These are phyloP conservation scores for Maudiozyma pseudohumilis DNA, from an alignment of 805 yeast genomes.

Conservation along the genomic window DNA sequence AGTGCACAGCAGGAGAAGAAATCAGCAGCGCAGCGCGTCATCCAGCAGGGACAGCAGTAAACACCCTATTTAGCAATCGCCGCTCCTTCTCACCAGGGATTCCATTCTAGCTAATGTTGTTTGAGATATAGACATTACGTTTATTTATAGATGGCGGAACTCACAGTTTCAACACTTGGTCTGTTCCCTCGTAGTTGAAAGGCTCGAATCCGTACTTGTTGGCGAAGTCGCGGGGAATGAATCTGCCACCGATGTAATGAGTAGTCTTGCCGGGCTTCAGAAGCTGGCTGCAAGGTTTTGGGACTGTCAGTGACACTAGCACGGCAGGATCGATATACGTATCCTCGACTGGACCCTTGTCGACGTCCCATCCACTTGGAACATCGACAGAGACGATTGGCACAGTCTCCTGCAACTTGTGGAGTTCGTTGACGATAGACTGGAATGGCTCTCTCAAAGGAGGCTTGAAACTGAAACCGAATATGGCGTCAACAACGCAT, in stretches of 20 bases:
- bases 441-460: constrained; percentile 77
- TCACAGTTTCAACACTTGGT: constrained; percentile 40
- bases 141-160: too few relatives aligned
- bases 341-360: constrained; percentile 56
- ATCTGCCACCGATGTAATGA: constrained; percentile 89
- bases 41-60: too few relatives aligned
- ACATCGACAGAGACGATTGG: constrained; percentile 80
- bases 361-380: constrained; percentile 97
- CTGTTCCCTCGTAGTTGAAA: constrained; percentile 47
- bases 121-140: too few relatives aligned
- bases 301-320: constrained; percentile 82
- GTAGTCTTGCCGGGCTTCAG: constrained; percentile 33
- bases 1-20: too few relatives aligned
- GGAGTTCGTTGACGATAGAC: constrained; percentile 34
- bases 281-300: constrained; percentile 70
- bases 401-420: constrained; percentile 24
- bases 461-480: constrained; percentile 90
- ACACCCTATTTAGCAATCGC: too few relatives aligned
- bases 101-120: too few relatives aligned
- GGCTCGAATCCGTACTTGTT: constrained; percentile 60
- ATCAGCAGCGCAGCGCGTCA: too few relatives aligned
- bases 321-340: constrained; percentile 47
- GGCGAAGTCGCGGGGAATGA: constrained; percentile 59
- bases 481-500: constrained; percentile 67
- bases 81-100: too few relatives aligned